phyloP scores from a whole-genome alignment of 2,329 filamentous ascomycete species.

The Ascochyta koolunga region DNA sequence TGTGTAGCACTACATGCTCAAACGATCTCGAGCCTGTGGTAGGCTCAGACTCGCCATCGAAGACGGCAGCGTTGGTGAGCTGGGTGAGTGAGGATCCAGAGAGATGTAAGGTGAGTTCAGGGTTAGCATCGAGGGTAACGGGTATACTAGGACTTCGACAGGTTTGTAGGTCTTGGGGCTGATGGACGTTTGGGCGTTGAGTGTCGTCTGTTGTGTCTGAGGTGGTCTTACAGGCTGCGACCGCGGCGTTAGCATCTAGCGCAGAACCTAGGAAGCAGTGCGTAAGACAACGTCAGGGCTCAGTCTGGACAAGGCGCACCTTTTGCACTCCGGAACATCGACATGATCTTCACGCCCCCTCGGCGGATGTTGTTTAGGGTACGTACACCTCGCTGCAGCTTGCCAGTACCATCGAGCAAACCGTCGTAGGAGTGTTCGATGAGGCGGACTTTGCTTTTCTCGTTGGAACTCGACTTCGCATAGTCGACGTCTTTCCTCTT shows the following conservation, averaged over 20 bases:
- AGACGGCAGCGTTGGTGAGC: constrained; percentile 34
- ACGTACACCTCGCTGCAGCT: constrained; percentile 28
- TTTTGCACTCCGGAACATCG: constrained; percentile 43
- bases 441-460: constrained; percentile 43
- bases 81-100: constrained; percentile 28
- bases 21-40: constrained; percentile 18
- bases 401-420: constrained; percentile 15
- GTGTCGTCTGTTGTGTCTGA: constrained; percentile 22
- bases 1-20: constrained; percentile 23
- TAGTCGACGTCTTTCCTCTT: constrained; percentile 42
- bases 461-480: constrained; percentile 23
- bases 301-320: constrained; percentile 15
- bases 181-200: constrained; percentile 16
- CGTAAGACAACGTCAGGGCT: background rate
- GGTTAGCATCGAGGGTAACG: constrained; percentile 16
- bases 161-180: constrained; percentile 3
- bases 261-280: background rate
- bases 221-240: constrained; percentile 2
- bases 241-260: constrained; percentile 1
- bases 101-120: constrained; percentile 19
- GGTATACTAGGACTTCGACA: constrained; percentile 23
- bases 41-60: constrained; percentile 46
- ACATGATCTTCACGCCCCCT: constrained; percentile 42
- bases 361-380: constrained; percentile 39
- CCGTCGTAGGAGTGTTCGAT: constrained; percentile 31